A percentile compares a stretch with the other conserved stretches of the same genome.
These are phyloP conservation scores for Trichoderma sp. DNA, from an alignment of 2,329 filamentous ascomycete genomes.

Conservation along the genomic window DNA sequence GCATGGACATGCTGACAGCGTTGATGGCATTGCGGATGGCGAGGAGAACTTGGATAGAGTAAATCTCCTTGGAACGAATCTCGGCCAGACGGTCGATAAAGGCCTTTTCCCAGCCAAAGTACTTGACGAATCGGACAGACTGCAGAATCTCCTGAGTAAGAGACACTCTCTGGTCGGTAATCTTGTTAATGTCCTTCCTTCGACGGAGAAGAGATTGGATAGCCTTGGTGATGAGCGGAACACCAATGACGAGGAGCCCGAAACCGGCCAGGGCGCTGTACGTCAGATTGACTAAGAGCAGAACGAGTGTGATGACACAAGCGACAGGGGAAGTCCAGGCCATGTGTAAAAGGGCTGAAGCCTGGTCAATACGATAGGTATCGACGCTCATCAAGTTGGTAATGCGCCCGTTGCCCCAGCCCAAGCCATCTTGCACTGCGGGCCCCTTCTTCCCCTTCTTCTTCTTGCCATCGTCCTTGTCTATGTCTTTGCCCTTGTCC, in stretches of 20 bases:
- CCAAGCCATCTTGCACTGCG: constrained; percentile 55
- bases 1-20: constrained; percentile 78
- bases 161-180: constrained; percentile 88
- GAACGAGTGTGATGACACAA: constrained; percentile 71
- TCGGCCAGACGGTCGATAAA: constrained; percentile 74
- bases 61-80: constrained; percentile 73
- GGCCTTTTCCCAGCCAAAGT: constrained; percentile 89
- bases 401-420: constrained; percentile 90
- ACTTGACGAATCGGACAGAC: constrained; percentile 92
- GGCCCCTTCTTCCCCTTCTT: constrained; percentile 38
- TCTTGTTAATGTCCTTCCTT: constrained; percentile 79
- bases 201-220: constrained; percentile 74
- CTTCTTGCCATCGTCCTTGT: constrained; percentile 36
- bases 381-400: constrained; percentile 94
- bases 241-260: constrained; percentile 70
- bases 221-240: constrained; percentile 73
- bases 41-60: constrained; percentile 77
- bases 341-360: constrained; percentile 85
- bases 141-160: constrained; percentile 90
- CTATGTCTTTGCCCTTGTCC: constrained; percentile 35
- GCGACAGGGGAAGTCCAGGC: constrained; percentile 82
- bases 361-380: constrained; percentile 87
- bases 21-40: constrained; percentile 83
- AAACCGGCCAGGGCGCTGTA: constrained; percentile 91
- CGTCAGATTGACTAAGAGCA: constrained; percentile 81